Base-by-base conservation (phyloP, 1,284 basidiomycete genomes). In the Irpex sp. region DNA sequence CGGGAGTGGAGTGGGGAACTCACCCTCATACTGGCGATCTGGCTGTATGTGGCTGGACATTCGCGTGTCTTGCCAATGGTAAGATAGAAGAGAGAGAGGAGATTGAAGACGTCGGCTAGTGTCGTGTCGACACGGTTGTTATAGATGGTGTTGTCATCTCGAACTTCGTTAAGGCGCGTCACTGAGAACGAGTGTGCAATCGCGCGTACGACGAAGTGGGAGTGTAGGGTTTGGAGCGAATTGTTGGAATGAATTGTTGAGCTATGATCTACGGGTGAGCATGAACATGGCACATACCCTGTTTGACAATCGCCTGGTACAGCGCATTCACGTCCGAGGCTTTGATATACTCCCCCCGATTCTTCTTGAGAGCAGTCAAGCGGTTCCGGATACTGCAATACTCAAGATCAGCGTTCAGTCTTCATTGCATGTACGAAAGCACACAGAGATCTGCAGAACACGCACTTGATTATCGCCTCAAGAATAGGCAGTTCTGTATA, bases 1-100 rank as follows among this genome's bases (percentile, higher is more conserved):
- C 9, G 9, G 54, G 17, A 15, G 31, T 56, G 13, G 56, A 21
- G 21, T 11, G 48, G 31, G 44, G 61, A 31, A 88, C 93, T 84
- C 72, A 96, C 94, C 77, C 92, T 80, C 88, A 97, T 97, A 65
- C 91, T 95, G 38, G 94, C 92, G 66, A 98, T 89, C 74, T 97
- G 96, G 66, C 93, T 94, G 76, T 96, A 98, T 0, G 92, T 93
- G 17, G 95, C 96, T 0, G 95, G 94, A 19, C 90, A 91, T 77
- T 97, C 96, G 67, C 89, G 87, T 58, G 92, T 95, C 81, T 95
- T 96, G 56, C 96, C 96, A 68, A 98, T 94, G 40, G 94, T 94
- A 68, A 96, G 85, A 79, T 94, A 97, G 82, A 94, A 95, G 62
- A 96, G 82, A n/a, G 92, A 94, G 57, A 96, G 84, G 44, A 97